phyloP scores from a whole-genome alignment of 345 rosid species.

The Murraya paniculata region DNA sequence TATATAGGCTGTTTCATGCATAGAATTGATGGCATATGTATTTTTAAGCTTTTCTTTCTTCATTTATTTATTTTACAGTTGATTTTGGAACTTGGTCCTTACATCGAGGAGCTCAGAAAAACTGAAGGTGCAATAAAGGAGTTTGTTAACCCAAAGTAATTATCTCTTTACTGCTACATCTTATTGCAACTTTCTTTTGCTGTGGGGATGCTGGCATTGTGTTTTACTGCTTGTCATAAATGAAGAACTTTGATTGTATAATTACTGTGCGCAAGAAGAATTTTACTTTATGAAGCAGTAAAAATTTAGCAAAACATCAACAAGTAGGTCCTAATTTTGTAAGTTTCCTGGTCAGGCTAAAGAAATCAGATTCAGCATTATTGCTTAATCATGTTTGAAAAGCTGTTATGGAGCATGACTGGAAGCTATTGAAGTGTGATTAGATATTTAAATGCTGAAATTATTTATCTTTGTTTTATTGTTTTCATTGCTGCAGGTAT shows the following conservation, averaged over 20 bases:
- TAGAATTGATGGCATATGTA: background rate
- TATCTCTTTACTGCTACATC: constrained; percentile 12
- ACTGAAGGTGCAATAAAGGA: constrained; percentile 95
- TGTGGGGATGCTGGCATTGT: background rate
- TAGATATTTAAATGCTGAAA: background rate
- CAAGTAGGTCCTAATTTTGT: background rate
- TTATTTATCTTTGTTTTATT: constrained; percentile 6
- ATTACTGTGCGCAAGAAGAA: background rate
- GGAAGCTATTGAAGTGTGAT: background rate
- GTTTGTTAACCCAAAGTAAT: constrained; percentile 97
- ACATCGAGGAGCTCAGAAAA: constrained; percentile 79
- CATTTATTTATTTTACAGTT: constrained; percentile 43
- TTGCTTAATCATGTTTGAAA: constrained; percentile 2
- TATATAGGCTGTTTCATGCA: constrained; percentile 6
- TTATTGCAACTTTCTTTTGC: constrained; percentile 5
- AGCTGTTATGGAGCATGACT: background rate
- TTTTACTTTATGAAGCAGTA: background rate
- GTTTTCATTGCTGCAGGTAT: constrained; percentile 49
- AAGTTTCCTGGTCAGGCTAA: background rate
- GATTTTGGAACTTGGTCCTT: constrained; percentile 80
- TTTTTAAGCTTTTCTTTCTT: background rate
- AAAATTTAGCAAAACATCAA: background rate
- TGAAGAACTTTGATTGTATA: background rate
- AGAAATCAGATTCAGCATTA: background rate
- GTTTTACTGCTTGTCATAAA: constrained; percentile 4